Conservation (phyloP, 805 yeast genomes). For the Yarrowia sp. region DNA sequence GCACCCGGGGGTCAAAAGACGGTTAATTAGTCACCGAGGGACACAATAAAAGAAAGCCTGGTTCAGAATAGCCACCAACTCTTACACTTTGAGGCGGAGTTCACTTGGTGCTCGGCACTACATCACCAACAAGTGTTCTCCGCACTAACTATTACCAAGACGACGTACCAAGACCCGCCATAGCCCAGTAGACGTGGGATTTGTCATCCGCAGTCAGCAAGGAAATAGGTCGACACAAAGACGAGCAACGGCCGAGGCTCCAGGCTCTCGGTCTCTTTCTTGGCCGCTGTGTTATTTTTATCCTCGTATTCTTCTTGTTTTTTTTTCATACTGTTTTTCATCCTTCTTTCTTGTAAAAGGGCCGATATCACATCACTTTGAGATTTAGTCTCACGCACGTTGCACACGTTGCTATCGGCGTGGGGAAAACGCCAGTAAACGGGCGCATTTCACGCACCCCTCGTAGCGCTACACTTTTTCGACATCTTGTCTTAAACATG, state of each 20-base stretch:
- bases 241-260: too few species aligned
- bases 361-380: background rate
- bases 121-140: background rate
- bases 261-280: too few species aligned
- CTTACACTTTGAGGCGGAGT: background rate
- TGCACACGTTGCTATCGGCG: conserved; percentile 19
- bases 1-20: conserved; percentile 10
- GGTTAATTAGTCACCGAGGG: conserved; percentile 16
- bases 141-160: background rate
- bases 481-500: conserved; percentile 1
- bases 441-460: conserved; percentile 23
- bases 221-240: too few species aligned
- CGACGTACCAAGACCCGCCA: background rate
- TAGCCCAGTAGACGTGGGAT: too few species aligned
- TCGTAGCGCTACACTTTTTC: conserved; percentile 6
- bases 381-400: conserved; percentile 23
- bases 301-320: too few species aligned
- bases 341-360: background rate
- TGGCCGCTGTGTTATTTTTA: too few species aligned
- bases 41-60: too few species aligned
- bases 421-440: too few species aligned
- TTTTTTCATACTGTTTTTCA: too few species aligned
- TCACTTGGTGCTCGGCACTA: background rate
- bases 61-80: background rate
- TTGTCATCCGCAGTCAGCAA: too few species aligned